Evolutionary conservation across 1,284 basidiomycete species (phyloP), one percentile per base, ranked within the genome.

Genomic region (Malassezia globosa): DNA sequence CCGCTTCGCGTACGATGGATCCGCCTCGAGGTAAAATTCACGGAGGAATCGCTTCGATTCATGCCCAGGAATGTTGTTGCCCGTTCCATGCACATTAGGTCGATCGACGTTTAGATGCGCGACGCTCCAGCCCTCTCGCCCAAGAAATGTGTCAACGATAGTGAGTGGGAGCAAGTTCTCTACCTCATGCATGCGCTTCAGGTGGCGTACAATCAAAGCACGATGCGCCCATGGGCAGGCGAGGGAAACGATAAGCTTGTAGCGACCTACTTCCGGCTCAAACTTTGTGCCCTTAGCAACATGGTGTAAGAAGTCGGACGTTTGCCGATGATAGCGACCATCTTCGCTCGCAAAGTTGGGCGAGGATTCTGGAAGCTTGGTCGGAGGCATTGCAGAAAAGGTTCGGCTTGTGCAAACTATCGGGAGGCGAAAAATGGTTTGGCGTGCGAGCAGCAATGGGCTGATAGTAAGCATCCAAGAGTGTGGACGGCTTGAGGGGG

Each of bases 121-220:
- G 66, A 95, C 95, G 1, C 86, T 82, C 90, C 90, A 95, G 18
- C 90, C 90, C 10, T 81, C 72, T 14, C 75, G 69, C 36, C 85
- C 85, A 81, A 94, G 84, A 64, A 78, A 81, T 1, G 90, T 87
- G 54, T 89, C 88, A 26, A 95, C 89, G 47, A 62, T 23, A 24
- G 38, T 40, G 36, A 55, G 42, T 10, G 48, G 63, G 18, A 51
- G 37, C 80, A 74, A 61, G 84, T 86, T 77, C 54, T 94, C 80
- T 55, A 87, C 76, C 33, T 83, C 78, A 59, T 96, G 85, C 29
- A 97, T 78, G 0, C 89, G 88, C 73, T 96, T 96, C 60, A 97
- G 78, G 72, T 86, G 80, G 60, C 90, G 79, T 4, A 84, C 78
- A 61, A 97, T 95, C 48, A 96, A 75, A 1, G 88, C 79, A 56